These are phyloP conservation scores for Xylariaceae sp. DNA, from an alignment of 2,329 filamentous ascomycete genomes.

Conservation along the genomic window DNA sequence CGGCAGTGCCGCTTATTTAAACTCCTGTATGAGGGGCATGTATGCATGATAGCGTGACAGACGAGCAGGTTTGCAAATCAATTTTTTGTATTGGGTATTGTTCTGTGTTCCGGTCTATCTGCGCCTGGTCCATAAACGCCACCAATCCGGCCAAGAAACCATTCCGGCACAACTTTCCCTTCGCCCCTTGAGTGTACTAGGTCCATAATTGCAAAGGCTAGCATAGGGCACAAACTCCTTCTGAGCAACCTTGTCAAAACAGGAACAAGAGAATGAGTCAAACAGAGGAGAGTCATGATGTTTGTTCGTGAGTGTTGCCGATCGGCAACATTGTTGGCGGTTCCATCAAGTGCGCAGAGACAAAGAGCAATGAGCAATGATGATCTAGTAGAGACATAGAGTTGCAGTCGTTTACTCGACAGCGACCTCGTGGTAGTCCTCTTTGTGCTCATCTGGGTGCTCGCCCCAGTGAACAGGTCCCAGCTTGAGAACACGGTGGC, in stretches of 20 bases:
- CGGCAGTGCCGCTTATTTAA: too few relatives aligned
- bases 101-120: not conserved
- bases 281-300: too few relatives aligned
- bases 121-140: not conserved
- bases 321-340: too few relatives aligned
- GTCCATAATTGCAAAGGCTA: too few relatives aligned
- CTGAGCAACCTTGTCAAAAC: too few relatives aligned
- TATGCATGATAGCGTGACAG: slow-evolving; percentile 8
- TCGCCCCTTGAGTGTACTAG: too few relatives aligned
- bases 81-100: not conserved
- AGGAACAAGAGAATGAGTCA: too few relatives aligned
- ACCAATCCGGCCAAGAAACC: not conserved
- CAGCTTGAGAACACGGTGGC: slow-evolving; percentile 59
- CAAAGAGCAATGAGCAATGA: not conserved
- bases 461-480: slow-evolving; percentile 64
- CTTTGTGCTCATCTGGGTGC: slow-evolving; percentile 55
- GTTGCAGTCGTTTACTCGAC: slow-evolving; percentile 33
- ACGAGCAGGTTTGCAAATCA: not conserved
- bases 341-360: slow-evolving; percentile 1
- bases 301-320: too few relatives aligned
- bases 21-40: slow-evolving; percentile 2
- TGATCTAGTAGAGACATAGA: not conserved
- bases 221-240: too few relatives aligned
- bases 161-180: too few relatives aligned
- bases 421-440: slow-evolving; percentile 52